These are phyloP conservation scores for Skeletonema potamos DNA, from an alignment of 108 stramenopile genomes.

Conservation along the genomic window DNA sequence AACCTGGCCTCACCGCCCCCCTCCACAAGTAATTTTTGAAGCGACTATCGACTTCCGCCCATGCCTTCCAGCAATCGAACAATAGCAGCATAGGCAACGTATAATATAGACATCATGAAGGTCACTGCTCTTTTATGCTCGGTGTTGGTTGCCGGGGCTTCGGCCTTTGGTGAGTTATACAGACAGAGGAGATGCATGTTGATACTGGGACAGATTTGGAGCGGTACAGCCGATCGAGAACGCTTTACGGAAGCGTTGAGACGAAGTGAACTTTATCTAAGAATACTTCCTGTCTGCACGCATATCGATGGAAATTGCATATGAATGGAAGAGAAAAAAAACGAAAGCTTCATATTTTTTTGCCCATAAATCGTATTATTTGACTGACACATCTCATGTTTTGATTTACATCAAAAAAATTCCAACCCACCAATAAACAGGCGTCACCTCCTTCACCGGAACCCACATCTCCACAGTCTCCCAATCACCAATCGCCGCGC, in stretches of 20 bases:
- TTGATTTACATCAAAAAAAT: neutral
- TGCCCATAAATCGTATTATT: neutral
- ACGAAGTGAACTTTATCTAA: neutral
- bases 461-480: slow-evolving; percentile 16
- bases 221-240: neutral
- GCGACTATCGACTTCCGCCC: neutral
- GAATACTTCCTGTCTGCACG: neutral
- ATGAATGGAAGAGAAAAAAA: neutral
- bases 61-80: neutral
- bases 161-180: slow-evolving; percentile 74
- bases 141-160: slow-evolving; percentile 60
- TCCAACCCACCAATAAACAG: slow-evolving; percentile 31
- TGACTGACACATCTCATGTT: slow-evolving; percentile 5
- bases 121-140: slow-evolving; percentile 60
- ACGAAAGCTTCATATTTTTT: neutral
- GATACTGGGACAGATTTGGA: neutral
- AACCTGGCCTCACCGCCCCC: neutral
- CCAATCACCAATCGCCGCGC: slow-evolving; percentile 12
- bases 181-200: neutral
- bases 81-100: neutral
- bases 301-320: neutral
- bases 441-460: slow-evolving; percentile 42
- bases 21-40: neutral
- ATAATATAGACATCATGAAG: slow-evolving; percentile 52
- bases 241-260: neutral